Base-by-base conservation (phyloP, 192 early-diverging fungal species). In the Coemansia pectinata region DNA sequence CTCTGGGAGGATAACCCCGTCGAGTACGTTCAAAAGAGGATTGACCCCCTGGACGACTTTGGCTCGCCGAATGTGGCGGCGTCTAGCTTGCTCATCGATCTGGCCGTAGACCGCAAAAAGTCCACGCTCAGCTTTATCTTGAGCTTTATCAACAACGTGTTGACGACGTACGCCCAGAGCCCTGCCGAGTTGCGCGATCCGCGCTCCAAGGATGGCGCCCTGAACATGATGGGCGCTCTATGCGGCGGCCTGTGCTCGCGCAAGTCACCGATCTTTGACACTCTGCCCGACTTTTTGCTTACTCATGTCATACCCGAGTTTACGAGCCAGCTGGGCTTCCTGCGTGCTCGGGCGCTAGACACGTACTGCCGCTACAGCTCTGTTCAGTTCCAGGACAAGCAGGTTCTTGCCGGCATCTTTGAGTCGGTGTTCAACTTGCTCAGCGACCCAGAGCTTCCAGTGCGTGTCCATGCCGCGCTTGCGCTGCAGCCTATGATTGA, bases 1-100 rank as follows among this genome's bases (percentile, higher is more conserved):
- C 87, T 96, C 25, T 99, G 97, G 97, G 84, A 90, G 45, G 92
- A 95, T 39, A 94, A 98, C 73, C 91, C 94, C 3, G 89, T 95
- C 23, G 97, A 99, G 78, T 99, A 90, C 64, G 90, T 99, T 33
- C 88, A 92, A 65, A 89, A 90, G 69, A 89, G 90, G 66, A 84
- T 85, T 64, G 91, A 93, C 68, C 89, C 90, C 42, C 69, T 96
- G 44, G 95, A 97, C 68, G 95, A 96, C 61, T 92, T 94, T 74
- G 85, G 87, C 27, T 94, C 91, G 38, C 90, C 95, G 19, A 76
- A 85, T 19, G 76, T 85, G 0, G 90, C 91, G 8, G 95, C 90
- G 2, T 88, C 86, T 64, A 90, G 86, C 65, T 86, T 99, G 66
- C 86, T 99, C 47, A 85, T 91, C 29, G 87, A 87, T 44, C 76